A percentile compares a stretch with the other conserved stretches of the same genome.
Conservation (phyloP, 176 grass and related monocot genomes). For the Rhynchospora tenuis region DNA sequence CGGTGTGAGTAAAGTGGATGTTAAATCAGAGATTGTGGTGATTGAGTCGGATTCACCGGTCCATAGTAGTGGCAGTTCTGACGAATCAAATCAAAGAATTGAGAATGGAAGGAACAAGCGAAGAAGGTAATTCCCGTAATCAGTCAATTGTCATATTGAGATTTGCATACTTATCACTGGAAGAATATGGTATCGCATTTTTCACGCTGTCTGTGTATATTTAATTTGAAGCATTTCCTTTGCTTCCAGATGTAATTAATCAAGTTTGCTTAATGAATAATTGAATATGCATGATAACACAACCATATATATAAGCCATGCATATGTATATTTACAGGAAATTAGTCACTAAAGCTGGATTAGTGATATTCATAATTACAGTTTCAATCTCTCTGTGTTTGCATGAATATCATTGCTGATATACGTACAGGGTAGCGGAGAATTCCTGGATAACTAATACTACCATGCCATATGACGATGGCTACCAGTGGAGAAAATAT, state of each 20-base stretch:
- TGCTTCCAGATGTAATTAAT: neutral
- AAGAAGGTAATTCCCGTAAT: conserved; percentile 8
- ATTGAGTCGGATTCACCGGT: neutral
- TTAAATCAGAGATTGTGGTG: neutral
- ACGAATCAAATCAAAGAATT: neutral
- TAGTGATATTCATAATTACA: neutral
- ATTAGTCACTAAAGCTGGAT: neutral
- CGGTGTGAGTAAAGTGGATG: neutral
- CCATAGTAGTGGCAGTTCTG: neutral
- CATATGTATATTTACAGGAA: neutral
- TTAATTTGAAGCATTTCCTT: no score
- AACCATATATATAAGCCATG: neutral
- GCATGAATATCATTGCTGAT: neutral
- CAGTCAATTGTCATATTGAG: neutral
- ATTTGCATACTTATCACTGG: neutral
- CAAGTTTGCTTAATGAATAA: neutral
- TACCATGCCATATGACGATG: conserved; percentile 56
- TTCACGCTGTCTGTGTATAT: neutral
- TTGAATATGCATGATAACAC: neutral
- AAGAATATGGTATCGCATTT: neutral
- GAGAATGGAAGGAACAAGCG: neutral
- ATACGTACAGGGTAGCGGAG: conserved; percentile 35
- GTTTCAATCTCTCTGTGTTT: neutral
- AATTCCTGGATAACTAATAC: conserved; percentile 42
- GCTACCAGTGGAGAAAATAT: conserved; percentile 92